Evolutionary conservation across 768 basidiomycete species (phyloP).

Genomic region (Fomitopsis pulvina): DNA sequence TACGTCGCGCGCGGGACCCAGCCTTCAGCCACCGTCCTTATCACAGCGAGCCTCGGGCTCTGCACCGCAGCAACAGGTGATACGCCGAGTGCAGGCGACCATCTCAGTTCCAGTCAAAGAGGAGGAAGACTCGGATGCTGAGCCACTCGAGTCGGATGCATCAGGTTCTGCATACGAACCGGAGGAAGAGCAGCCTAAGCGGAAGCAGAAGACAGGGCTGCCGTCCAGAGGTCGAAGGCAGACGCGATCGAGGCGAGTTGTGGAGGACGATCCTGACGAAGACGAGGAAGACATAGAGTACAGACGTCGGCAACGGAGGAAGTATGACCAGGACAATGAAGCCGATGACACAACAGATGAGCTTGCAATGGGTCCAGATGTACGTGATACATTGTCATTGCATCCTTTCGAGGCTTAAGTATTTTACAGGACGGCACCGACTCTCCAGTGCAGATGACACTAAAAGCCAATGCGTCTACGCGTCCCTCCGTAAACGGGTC

Average conservation of each 20-base stretch:
- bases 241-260: constrained; percentile 2
- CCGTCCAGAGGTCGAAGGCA: constrained; percentile 25
- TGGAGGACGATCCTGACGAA: constrained; percentile 16
- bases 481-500: not conserved
- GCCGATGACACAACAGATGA: constrained; percentile 49
- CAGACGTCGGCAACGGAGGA: constrained; percentile 8
- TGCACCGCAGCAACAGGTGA: constrained; percentile 29
- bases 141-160: constrained; percentile 8
- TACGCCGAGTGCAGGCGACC: constrained; percentile 59
- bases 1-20: not conserved
- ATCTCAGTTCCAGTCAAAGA: constrained; percentile 56
- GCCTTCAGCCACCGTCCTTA: not conserved
- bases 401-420: not conserved
- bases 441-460: not conserved
- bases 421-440: constrained; percentile 2
- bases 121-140: constrained; percentile 45
- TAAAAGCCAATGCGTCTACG: not conserved
- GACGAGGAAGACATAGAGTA: constrained; percentile 9
- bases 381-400: constrained; percentile 18
- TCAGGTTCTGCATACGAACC: constrained; percentile 10
- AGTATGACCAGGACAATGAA: not conserved
- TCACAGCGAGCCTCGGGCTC: constrained; percentile 1
- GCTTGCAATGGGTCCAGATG: constrained; percentile 55
- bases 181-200: constrained; percentile 14
- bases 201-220: constrained; percentile 26